Evolutionary conservation across 257 asterid species (phyloP).

Genomic region (Nicotiana attenuata): DNA sequence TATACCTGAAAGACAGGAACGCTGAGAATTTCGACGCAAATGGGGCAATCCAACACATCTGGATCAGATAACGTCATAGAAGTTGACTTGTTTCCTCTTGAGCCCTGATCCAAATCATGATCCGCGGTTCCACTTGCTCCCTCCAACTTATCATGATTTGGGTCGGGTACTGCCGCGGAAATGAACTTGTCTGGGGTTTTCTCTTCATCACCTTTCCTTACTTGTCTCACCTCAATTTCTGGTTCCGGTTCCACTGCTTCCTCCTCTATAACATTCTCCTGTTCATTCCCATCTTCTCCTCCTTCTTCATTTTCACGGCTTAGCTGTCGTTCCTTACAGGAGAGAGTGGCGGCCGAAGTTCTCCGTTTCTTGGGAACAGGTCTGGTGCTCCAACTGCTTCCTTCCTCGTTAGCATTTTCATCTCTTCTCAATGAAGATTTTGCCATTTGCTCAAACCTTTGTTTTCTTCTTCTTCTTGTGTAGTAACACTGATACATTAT

Average conservation of each 20-base stretch:
- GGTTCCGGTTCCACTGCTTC: background rate
- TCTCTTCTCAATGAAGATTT: conserved; percentile 41
- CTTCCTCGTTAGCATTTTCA: conserved; percentile 13
- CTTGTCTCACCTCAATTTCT: too few relatives aligned
- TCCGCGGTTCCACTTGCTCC: background rate
- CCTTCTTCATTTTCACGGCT: conserved; percentile 13
- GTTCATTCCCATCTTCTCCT: background rate
- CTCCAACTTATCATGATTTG: too few relatives aligned
- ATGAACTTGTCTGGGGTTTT: too few relatives aligned
- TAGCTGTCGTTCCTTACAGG: background rate
- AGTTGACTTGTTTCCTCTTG: conserved; percentile 17
- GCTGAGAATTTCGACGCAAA: conserved; percentile 48
- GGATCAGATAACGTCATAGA: conserved; percentile 46
- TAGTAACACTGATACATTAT: too few relatives aligned
- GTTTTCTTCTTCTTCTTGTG: background rate
- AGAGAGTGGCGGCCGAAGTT: background rate
- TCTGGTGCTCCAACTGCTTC: background rate
- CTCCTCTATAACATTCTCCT: too few relatives aligned
- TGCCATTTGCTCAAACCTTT: conserved; percentile 22
- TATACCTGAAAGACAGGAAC: conserved; percentile 69
- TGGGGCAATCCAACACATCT: conserved; percentile 73
- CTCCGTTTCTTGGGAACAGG: conserved; percentile 8
- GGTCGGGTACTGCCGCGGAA: too few relatives aligned
- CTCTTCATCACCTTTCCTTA: background rate
- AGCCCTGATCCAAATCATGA: background rate